Evolutionary conservation across 139 green algal species (phyloP), one percentile per base, ranked within the genome.

Genomic region (Pycnococcus provasolii): DNA sequence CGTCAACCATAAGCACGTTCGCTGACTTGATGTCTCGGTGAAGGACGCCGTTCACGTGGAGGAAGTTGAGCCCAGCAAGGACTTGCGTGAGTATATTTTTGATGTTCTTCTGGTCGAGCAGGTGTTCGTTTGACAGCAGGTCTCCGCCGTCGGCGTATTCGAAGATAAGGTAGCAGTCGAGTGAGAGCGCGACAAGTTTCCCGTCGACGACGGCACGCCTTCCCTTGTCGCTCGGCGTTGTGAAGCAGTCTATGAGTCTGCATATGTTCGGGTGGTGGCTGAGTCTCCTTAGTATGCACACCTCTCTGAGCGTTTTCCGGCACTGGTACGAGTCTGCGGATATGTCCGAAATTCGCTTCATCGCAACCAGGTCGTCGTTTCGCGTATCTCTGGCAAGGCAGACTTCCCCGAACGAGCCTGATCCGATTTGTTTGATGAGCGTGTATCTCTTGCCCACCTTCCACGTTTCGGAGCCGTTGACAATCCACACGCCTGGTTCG

Each of bases 1-100:
- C 42, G 9, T 78, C 74, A 0, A 70, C 78, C 15, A 90, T 55
- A 40, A 96, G 79, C 41, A 94, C 67, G 64, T 96, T 96, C 62
- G 84, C 78, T 13, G 72, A 85, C 77, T 96, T 96, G 54, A 96
- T 73, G 80, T 96, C 90, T 0, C 90, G 65, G 70, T 94, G 87
- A 85, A 84, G 91, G n/a, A 96, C 85, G 46, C 54, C 44, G 1
- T 50, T 47, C n/a, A 26, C 15, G 66, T 72, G 66, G 1, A 66
- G 46, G 39, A 60, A 65, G 45, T 44, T 15, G 3, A 58, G 8
- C 53, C 37, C 65, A 52, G 53, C 15, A 37, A 81, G 26, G 26
- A 26, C 26, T 26, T 26, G 26, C 26, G 26, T 26, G 26, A 26
- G 26, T 0, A 26, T 26, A 26, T 26, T 26, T 26, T 26, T 26